phyloP scores from a whole-genome alignment of 768 basidiomycete species.

The Xerocomellus amylosporus region DNA sequence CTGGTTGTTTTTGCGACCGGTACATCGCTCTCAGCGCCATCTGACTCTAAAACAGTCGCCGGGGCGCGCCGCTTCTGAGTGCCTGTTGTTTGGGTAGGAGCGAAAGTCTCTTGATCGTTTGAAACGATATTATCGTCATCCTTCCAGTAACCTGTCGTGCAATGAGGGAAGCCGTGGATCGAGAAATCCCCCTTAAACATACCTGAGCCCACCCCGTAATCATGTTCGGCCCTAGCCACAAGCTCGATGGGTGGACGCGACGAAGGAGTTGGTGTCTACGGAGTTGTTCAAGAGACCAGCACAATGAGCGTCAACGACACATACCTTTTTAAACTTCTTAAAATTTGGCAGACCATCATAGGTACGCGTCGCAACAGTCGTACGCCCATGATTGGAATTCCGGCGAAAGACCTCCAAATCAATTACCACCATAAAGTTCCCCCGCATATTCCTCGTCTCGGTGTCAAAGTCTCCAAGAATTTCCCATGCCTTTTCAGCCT shows the following conservation, averaged over 20 bases:
- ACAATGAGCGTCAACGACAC: slow-evolving; percentile 11
- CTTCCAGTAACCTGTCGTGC: slow-evolving; percentile 56
- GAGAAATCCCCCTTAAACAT: slow-evolving; percentile 6
- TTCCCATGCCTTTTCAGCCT: slow-evolving; percentile 54
- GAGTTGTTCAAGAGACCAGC: slow-evolving; percentile 4
- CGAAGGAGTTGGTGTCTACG: slow-evolving; percentile 28
- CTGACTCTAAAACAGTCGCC: slow-evolving; percentile 41
- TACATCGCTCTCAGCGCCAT: slow-evolving; percentile 32
- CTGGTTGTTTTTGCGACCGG: slow-evolving; percentile 15
- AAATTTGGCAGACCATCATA: slow-evolving; percentile 55
- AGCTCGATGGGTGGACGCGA: slow-evolving; percentile 47
- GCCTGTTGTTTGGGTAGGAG: slow-evolving; percentile 16
- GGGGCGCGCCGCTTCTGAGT: slow-evolving; percentile 25
- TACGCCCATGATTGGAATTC: slow-evolving; percentile 16
- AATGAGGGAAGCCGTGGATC: background rate
- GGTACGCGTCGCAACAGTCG: slow-evolving; percentile 36
- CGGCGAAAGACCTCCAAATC: slow-evolving; percentile 56
- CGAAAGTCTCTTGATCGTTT: slow-evolving; percentile 16
- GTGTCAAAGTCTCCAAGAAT: slow-evolving; percentile 60
- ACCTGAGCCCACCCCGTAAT: slow-evolving; percentile 56
- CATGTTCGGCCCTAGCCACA: slow-evolving; percentile 47
- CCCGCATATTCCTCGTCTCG: slow-evolving; percentile 56
- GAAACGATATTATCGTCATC: slow-evolving; percentile 27
- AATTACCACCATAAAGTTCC: slow-evolving; percentile 79
- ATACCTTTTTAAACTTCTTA: slow-evolving; percentile 78